Conservation (phyloP, 768 basidiomycete genomes). For the Multifurca ochricompacta region DNA sequence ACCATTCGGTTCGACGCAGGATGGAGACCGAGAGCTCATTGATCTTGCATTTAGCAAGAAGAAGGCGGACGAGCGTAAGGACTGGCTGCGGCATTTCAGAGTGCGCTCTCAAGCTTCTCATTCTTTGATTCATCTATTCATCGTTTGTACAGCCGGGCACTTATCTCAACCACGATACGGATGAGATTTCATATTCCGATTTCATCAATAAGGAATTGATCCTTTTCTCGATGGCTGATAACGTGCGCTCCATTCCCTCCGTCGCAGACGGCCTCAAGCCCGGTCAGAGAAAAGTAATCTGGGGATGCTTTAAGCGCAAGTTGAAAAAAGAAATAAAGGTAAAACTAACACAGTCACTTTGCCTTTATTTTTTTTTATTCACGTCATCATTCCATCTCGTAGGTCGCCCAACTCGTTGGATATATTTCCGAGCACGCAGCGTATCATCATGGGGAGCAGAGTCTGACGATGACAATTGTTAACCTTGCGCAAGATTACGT, state of each 20-base stretch:
- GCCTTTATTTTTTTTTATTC: background rate
- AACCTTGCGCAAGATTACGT: constrained; percentile 91
- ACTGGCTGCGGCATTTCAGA: constrained; percentile 93
- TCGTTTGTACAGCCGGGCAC: constrained; percentile 67
- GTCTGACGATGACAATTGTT: constrained; percentile 84
- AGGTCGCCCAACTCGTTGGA: constrained; percentile 93
- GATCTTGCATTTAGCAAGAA: constrained; percentile 99
- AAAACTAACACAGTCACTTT: background rate
- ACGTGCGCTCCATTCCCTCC: constrained; percentile 95
- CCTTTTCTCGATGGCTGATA: constrained; percentile 98
- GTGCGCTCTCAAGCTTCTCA: constrained; percentile 31
- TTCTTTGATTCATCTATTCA: background rate
- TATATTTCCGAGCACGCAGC: constrained; percentile 90
- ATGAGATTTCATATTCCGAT: constrained; percentile 81
- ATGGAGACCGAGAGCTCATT: constrained; percentile 81
- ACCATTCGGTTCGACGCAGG: constrained; percentile 73
- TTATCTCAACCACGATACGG: constrained; percentile 80
- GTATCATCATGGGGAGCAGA: constrained; percentile 94
- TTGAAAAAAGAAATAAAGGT: constrained; percentile 90
- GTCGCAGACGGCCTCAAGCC: constrained; percentile 93
- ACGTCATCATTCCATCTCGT: background rate
- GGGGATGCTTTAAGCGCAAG: constrained; percentile 93
- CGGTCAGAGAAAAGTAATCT: constrained; percentile 94
- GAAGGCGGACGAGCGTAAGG: constrained; percentile 96
- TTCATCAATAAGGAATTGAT: constrained; percentile 99